A percentile compares a stretch with the other conserved stretches of the same genome.
Evolutionary conservation across 2,329 filamentous ascomycete species (phyloP).

Genomic region (Aspergillus sp.): DNA sequence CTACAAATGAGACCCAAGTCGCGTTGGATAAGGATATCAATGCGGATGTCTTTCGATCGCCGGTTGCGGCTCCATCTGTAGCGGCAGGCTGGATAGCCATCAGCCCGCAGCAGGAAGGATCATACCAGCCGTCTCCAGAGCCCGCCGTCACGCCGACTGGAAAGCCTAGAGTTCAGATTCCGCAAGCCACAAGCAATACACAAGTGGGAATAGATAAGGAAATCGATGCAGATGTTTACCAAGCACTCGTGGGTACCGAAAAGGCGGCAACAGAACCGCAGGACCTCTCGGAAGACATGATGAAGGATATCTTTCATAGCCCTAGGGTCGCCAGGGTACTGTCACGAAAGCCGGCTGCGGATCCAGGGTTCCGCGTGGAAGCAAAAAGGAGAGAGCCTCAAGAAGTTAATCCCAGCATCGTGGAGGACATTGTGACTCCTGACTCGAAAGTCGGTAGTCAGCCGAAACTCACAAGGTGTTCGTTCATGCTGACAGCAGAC

Average conservation of each 20-base stretch:
- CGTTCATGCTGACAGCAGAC: conserved; percentile 13
- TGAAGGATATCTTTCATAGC: conserved; percentile 66
- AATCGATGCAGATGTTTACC: conserved; percentile 62
- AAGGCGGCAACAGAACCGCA: conserved; percentile 28
- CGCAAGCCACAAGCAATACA: conserved; percentile 53
- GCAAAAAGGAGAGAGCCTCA: conserved; percentile 47
- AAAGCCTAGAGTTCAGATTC: conserved; percentile 60
- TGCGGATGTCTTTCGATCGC: conserved; percentile 59
- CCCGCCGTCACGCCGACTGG: conserved; percentile 55
- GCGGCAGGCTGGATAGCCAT: conserved; percentile 36
- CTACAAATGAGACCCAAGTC: conserved; percentile 52
- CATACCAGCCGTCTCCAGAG: conserved; percentile 56
- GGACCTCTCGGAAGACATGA: conserved; percentile 61
- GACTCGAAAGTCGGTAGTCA: conserved; percentile 14
- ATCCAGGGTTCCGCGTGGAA: conserved; percentile 13
- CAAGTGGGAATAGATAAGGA: conserved; percentile 50
- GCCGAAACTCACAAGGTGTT: conserved; percentile 3
- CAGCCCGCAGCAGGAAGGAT: conserved; percentile 63
- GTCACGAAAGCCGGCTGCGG: conserved; percentile 46
- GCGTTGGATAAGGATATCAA: conserved; percentile 54
- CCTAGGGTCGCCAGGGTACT: conserved; percentile 61
- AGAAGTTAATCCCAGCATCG: conserved; percentile 25
- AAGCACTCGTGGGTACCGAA: conserved; percentile 39
- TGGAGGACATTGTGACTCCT: conserved; percentile 20
- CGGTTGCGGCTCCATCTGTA: conserved; percentile 17